A percentile compares a stretch with the other conserved stretches of the same genome.
Evolutionary conservation across 192 early-diverging fungal genomes (phyloP).

Genomic region (Coemansia erecta): DNA sequence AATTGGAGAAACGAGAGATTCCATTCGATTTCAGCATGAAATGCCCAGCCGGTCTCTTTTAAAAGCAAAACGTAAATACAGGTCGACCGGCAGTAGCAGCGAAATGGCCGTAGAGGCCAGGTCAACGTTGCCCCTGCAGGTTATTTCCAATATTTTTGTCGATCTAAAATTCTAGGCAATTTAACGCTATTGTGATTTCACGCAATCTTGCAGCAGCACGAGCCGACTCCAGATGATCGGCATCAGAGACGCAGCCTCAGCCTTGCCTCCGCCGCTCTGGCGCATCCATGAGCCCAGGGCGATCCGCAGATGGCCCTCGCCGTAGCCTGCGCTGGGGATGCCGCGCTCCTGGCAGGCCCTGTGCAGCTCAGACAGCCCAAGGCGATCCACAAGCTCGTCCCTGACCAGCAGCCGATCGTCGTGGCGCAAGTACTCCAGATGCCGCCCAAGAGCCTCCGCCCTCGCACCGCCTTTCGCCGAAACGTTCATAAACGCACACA

Average conservation of each 20-base stretch:
- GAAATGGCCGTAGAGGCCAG: no score
- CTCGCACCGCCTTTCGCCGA: constrained; percentile 5
- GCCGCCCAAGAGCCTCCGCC: constrained; percentile 7
- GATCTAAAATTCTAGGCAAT: no score
- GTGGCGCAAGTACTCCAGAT: constrained; percentile 17
- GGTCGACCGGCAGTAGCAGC: no score
- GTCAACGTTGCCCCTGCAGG: no score
- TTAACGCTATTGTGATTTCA: not conserved
- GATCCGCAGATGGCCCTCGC: constrained; percentile 17
- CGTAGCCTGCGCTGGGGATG: constrained; percentile 28
- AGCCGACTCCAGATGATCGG: constrained; percentile 48
- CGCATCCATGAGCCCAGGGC: constrained; percentile 28
- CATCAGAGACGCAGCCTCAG: constrained; percentile 7
- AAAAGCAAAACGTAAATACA: no score
- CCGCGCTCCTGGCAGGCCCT: constrained; percentile 49
- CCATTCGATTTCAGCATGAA: no score
- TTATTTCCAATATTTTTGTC: no score
- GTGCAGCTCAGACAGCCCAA: constrained; percentile 34
- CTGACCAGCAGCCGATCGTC: constrained; percentile 32
- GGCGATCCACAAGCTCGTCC: constrained; percentile 24
- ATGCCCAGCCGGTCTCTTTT: no score
- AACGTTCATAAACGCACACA: constrained; percentile 28
- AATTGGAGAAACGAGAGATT: not conserved
- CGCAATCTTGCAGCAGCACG: constrained; percentile 23
- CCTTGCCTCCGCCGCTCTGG: constrained; percentile 4